These are phyloP conservation scores for Boletus eberwhitei DNA, from an alignment of 768 basidiomycete species.

Conservation along the genomic window DNA sequence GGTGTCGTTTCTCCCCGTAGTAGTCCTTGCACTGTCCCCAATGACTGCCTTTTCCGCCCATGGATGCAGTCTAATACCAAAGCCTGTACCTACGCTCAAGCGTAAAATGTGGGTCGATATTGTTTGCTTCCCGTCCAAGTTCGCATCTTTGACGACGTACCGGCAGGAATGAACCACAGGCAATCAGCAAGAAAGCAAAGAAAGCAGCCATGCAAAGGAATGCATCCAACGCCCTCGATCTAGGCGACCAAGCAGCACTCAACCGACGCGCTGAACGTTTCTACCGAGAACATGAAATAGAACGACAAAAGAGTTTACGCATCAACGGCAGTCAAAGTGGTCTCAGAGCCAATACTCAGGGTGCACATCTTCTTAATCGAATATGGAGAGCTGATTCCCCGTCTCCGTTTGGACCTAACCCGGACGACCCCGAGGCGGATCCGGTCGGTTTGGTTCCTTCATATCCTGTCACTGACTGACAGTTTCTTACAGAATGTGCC, in stretches of 20 bases:
- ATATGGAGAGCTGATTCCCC: constrained; percentile 43
- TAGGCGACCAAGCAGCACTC: constrained; percentile 65
- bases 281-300: constrained; percentile 84
- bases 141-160: constrained; percentile 6
- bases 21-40: constrained; percentile 13
- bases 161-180: constrained; percentile 37
- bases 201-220: constrained; percentile 45
- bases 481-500: constrained; percentile 74
- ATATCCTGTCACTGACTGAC: constrained; percentile 4
- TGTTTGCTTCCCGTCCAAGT: background rate
- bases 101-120: constrained; percentile 58
- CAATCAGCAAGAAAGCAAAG: constrained; percentile 61
- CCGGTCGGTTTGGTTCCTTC: constrained; percentile 45
- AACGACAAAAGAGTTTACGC: constrained; percentile 56
- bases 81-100: constrained; percentile 56
- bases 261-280: constrained; percentile 85
- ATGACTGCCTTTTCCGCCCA: constrained; percentile 14
- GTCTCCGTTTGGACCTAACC: constrained; percentile 44
- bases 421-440: constrained; percentile 70
- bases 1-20: constrained; percentile 41
- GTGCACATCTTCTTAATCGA: constrained; percentile 52
- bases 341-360: constrained; percentile 46
- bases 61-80: constrained; percentile 52
- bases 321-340: constrained; percentile 28
- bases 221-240: constrained; percentile 41